Evolutionary conservation across 805 yeast species (phyloP).

Genomic region (Wickerhamomyces mucosus): DNA sequence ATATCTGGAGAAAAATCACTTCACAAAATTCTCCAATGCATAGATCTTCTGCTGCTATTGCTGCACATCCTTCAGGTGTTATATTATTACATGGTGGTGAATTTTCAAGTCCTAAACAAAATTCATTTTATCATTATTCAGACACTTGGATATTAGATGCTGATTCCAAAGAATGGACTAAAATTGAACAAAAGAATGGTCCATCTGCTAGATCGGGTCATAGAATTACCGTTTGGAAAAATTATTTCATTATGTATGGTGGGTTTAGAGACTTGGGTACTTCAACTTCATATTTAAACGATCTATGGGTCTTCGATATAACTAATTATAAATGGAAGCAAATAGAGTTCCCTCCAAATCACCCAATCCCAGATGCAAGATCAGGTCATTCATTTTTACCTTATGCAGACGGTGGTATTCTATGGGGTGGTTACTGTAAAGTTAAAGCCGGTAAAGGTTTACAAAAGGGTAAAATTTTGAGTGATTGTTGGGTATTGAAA

Average conservation of each 20-base stretch:
- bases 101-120: slow-evolving; percentile 91
- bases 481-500: slow-evolving; percentile 79
- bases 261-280: slow-evolving; percentile 89
- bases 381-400: slow-evolving; percentile 89
- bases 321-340: slow-evolving; percentile 87
- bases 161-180: slow-evolving; percentile 80
- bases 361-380: slow-evolving; percentile 79
- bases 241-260: slow-evolving; percentile 75
- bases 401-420: slow-evolving; percentile 66
- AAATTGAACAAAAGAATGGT: slow-evolving; percentile 62
- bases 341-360: slow-evolving; percentile 76
- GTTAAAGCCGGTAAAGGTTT: slow-evolving; percentile 82
- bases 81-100: slow-evolving; percentile 91
- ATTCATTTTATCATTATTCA: slow-evolving; percentile 91
- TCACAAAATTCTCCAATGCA: slow-evolving; percentile 90
- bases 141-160: slow-evolving; percentile 94
- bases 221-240: slow-evolving; percentile 86
- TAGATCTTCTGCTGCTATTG: slow-evolving; percentile 88
- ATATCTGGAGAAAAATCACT: slow-evolving; percentile 67
- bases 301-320: slow-evolving; percentile 88
- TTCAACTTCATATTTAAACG: slow-evolving; percentile 74
- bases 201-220: slow-evolving; percentile 92
- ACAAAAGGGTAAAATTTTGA: slow-evolving; percentile 83
- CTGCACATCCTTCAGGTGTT: slow-evolving; percentile 85
- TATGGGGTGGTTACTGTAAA: slow-evolving; percentile 93